A percentile compares a stretch with the other conserved stretches of the same genome.
Evolutionary conservation across 768 basidiomycete genomes (phyloP).

Genomic region (Rhodotorula diobovata): DNA sequence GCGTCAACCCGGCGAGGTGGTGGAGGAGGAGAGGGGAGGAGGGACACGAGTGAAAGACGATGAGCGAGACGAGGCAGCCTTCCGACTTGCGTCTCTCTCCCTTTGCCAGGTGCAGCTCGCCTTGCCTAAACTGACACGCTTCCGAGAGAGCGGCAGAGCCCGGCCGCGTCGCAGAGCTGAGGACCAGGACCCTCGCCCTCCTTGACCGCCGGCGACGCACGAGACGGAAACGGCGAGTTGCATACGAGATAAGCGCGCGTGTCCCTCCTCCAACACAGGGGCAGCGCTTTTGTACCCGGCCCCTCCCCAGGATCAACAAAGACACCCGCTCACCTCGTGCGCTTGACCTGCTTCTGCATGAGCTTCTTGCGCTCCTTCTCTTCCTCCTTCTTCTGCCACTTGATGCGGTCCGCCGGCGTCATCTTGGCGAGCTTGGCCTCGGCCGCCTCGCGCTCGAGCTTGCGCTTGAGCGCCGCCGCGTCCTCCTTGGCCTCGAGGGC

Average conservation of each 20-base stretch:
- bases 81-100: too few species aligned
- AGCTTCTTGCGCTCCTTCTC: slow-evolving; percentile 16
- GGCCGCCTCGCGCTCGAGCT: slow-evolving; percentile 1
- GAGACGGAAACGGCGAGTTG: too few species aligned
- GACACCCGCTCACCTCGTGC: background rate
- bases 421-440: slow-evolving; percentile 2
- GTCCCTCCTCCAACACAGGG: too few species aligned
- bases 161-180: too few species aligned
- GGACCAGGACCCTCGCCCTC: too few species aligned
- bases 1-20: background rate
- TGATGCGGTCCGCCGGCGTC: slow-evolving; percentile 10
- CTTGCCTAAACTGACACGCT: too few species aligned
- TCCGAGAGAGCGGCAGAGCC: too few species aligned
- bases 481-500: background rate
- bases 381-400: slow-evolving; percentile 15
- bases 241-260: too few species aligned
- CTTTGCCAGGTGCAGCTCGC: too few species aligned
- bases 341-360: slow-evolving; percentile 6
- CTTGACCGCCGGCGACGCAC: too few species aligned
- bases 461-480: slow-evolving; percentile 15
- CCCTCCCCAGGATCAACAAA: too few species aligned
- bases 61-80: background rate
- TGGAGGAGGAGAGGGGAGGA: background rate
- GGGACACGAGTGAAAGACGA: background rate
- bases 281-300: too few species aligned